These are phyloP conservation scores for Castanea mollissima DNA, from an alignment of 306 rosid species.

Conservation along the genomic window DNA sequence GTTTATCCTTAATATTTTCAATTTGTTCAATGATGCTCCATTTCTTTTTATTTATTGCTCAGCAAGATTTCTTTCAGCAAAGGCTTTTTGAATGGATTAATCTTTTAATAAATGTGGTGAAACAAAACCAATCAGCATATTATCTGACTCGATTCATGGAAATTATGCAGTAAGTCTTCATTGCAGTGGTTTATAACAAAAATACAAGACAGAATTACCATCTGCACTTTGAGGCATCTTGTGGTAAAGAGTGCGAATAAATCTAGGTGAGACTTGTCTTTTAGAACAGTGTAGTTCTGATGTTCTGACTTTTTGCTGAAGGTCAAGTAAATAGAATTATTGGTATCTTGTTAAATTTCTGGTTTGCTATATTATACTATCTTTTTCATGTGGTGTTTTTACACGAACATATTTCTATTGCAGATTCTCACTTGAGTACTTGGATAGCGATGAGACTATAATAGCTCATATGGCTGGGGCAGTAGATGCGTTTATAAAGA, in stretches of 20 bases:
- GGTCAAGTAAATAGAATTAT: not conserved
- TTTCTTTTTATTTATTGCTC: not conserved
- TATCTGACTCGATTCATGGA: not conserved
- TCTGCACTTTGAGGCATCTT: slow-evolving; percentile 54
- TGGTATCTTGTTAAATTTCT: not conserved
- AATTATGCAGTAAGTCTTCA: slow-evolving; percentile 63
- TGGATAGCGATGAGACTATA: slow-evolving; percentile 62
- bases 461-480: slow-evolving; percentile 65
- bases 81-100: not conserved
- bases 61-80: not conserved
- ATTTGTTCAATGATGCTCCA: not conserved
- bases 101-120: not conserved
- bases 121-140: not conserved
- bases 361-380: not conserved
- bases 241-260: slow-evolving; percentile 61
- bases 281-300: not conserved
- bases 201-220: slow-evolving; percentile 68
- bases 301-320: slow-evolving; percentile 7
- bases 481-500: slow-evolving; percentile 63
- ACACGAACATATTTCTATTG: slow-evolving; percentile 18
- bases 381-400: slow-evolving; percentile 13
- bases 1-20: not conserved
- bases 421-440: slow-evolving; percentile 64
- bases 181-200: slow-evolving; percentile 73
- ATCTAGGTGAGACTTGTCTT: slow-evolving; percentile 50